Percentiles rank a stretch among this genome's conserved stretches.
These are phyloP conservation scores for Thelonectria blattea DNA, from an alignment of 2,329 filamentous ascomycete genomes.

Conservation along the genomic window DNA sequence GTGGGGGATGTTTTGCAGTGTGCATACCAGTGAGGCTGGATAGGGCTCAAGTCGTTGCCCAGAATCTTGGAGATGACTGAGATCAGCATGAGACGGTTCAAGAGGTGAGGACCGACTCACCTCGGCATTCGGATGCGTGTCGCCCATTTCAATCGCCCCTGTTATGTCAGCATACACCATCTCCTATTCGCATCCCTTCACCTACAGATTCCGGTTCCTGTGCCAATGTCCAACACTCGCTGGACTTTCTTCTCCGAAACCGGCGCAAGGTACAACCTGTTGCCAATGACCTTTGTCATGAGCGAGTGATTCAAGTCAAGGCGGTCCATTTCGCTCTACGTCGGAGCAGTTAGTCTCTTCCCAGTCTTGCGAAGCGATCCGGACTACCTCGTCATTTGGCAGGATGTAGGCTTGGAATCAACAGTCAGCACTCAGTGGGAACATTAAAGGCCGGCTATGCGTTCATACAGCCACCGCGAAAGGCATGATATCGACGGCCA, in stretches of 20 bases:
- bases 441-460: background rate
- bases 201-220: conserved; percentile 50
- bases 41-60: conserved; percentile 41
- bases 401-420: conserved; percentile 11
- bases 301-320: conserved; percentile 45
- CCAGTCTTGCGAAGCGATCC: background rate
- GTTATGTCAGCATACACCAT: background rate
- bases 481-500: conserved; percentile 42
- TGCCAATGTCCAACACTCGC: conserved; percentile 50
- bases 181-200: background rate
- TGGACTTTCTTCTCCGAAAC: conserved; percentile 36
- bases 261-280: conserved; percentile 36
- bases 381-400: conserved; percentile 11
- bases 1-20: background rate
- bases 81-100: background rate
- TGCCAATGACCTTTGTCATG: conserved; percentile 33
- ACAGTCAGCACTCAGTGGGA: background rate
- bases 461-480: conserved; percentile 37
- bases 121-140: conserved; percentile 35
- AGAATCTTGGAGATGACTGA: conserved; percentile 34
- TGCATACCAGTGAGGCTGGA: conserved; percentile 38
- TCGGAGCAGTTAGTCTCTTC: background rate
- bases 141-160: conserved; percentile 49
- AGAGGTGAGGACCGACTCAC: conserved; percentile 27
- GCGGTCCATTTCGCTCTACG: conserved; percentile 40